These are phyloP conservation scores for Ophiostoma perfectum DNA, from an alignment of 2,329 filamentous ascomycete genomes.

Conservation along the genomic window DNA sequence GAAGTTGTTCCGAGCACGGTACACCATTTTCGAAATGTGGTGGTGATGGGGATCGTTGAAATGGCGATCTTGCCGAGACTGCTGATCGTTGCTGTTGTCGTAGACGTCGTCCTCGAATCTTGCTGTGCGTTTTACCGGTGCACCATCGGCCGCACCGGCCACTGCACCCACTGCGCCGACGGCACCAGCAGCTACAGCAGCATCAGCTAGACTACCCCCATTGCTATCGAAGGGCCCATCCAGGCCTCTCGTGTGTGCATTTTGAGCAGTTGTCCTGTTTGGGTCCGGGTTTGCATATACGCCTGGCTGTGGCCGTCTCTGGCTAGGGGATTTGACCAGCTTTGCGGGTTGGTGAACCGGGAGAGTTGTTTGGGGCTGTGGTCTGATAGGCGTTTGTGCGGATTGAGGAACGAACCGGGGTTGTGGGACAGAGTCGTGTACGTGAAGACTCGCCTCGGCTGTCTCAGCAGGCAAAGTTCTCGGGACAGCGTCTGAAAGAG, in stretches of 20 bases:
- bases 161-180: conserved; percentile 9
- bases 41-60: conserved; percentile 31
- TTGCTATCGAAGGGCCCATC: conserved; percentile 10
- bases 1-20: conserved; percentile 39
- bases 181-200: neutral
- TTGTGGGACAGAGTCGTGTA: neutral
- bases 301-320: conserved; percentile 22
- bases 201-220: neutral
- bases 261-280: neutral
- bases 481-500: conserved; percentile 11
- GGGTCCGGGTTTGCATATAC: conserved; percentile 15
- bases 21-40: conserved; percentile 40
- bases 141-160: conserved; percentile 13
- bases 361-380: neutral
- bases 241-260: neutral
- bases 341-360: conserved; percentile 23
- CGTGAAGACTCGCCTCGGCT: neutral
- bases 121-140: conserved; percentile 22
- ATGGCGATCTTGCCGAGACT: conserved; percentile 28
- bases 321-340: conserved; percentile 26
- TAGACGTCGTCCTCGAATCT: conserved; percentile 32
- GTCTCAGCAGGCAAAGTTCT: conserved; percentile 11
- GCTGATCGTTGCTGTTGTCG: conserved; percentile 26
- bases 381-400: neutral
- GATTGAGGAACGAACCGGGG: neutral